Base-by-base conservation (phyloP, 352 stramenopile genomes). In the Pelagophyceae sp. region DNA sequence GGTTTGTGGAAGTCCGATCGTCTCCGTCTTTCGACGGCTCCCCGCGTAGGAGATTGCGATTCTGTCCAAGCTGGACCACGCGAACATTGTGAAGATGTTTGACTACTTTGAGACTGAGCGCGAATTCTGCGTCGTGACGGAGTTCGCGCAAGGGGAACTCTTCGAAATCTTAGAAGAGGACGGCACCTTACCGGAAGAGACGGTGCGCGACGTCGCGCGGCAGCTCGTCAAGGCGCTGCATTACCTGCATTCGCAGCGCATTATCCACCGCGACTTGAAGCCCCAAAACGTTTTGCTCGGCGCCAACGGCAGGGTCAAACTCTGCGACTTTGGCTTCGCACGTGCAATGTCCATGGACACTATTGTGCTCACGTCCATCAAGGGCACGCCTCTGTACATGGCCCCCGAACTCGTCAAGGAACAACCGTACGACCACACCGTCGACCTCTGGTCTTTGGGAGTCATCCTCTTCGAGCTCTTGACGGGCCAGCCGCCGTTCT, bases 311-410 rank as follows among this genome's bases (percentile, higher is more conserved):
- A 20, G 38, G 77, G 93, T 98, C 79, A 98, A 98, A 79, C 80
- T 97, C 32, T 95, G 89, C 67, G 93, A 98, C 80, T 98, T 98
- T 87, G 93, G 93, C 35, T 98, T 98, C 84, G 92, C 93, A 1
- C 86, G 92, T 51, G 89, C 90, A 1, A 93, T 98, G 58, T 91
- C 87, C 20, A 84, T 91, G 50, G 90, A 95, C 72, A 90, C 88
- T 29, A 91, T 93, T 71, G 80, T 97, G 54, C 80, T 97, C 19
- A 94, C 89, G 20, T 96, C 91, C 1, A 96, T 97, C 78, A 97
- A 97, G 64, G 93, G 93, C 37, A 98, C 92, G 35, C 93, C 93
- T 27, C 80, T 97, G 27, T 98, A 97, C 83, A 97, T 98, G 92
- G 91, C 92, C 0, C 93, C 93, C 0, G 93, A 98, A 79, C 83